Evolutionary conservation across 148 eudicot species (phyloP), one percentile per base, ranked within the genome.

Genomic region (Polygonum aviculare): DNA sequence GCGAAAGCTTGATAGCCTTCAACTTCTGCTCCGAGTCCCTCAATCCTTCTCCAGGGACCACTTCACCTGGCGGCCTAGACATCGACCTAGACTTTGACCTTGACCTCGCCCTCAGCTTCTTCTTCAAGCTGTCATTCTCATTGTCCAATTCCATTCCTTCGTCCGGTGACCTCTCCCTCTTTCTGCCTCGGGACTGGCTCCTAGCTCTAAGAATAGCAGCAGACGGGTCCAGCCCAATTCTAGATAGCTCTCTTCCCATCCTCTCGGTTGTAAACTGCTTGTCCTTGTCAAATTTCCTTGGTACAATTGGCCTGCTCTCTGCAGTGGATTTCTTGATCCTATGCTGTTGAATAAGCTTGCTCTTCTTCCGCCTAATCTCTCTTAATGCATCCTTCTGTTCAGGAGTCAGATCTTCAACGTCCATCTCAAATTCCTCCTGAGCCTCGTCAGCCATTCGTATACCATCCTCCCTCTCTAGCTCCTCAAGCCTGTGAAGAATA

Each of bases 391-490:
- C 88, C 76, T 80, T 81, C 77, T 94, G 90, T 59, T 87, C 91
- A 7, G 85, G 88, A 33, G 97, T 85, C 77, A 94, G 69, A 35
- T 90, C 91, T 12, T 84, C 85, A 3, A 83, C 88, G 44, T 91
- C 98, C 88, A 94, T 86, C 52, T 91, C 98, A 77, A 91, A 83
- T 50, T 94, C 98, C 48, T 82, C 91, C 73, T 87, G 90, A 16
- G 76, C 95, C 59, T 82, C 96, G 55, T 85, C 85, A 36, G 83
- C 93, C 74, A 90, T 88, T 47, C 87, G 86, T 18, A 84, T 69
- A 21, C 95, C 92, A 77, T 94, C 98, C 81, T 94, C 95, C 72
- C 86, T 81, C 83, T 94, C 98, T 83, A 94, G 75, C 83, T 94
- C 98, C 76, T 91, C 95, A 41, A 91, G 93, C 87, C 97, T 87